Conservation (phyloP, 768 basidiomycete genomes). For the Kondoa malvinella region DNA sequence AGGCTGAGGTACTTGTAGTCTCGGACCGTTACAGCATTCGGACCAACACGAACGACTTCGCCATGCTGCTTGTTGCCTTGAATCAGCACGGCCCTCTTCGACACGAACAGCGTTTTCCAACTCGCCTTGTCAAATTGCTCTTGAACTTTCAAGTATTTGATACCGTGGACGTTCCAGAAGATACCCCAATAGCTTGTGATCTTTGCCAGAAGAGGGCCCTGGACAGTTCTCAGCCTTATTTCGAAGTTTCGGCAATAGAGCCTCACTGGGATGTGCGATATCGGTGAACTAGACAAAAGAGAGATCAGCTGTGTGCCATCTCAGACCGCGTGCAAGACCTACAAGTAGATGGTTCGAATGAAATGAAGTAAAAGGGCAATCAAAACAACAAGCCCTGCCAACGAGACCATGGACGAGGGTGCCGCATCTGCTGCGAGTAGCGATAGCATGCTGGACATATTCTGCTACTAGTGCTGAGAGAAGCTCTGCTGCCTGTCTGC, state of each 20-base stretch:
- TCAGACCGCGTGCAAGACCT: background rate
- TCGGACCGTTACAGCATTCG: background rate
- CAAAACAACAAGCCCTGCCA: background rate
- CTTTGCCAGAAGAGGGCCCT: background rate
- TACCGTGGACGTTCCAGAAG: background rate
- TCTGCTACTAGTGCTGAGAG: too few species aligned
- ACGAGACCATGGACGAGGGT: too few species aligned
- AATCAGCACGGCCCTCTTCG: background rate
- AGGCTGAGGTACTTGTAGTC: background rate
- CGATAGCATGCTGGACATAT: too few species aligned
- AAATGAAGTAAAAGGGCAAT: background rate
- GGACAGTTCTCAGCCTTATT: too few species aligned
- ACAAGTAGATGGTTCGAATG: background rate
- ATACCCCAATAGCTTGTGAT: background rate
- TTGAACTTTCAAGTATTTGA: background rate
- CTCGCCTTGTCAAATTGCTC: too few species aligned
- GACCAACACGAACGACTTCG: background rate
- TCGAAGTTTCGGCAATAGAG: too few species aligned
- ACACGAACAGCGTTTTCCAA: background rate
- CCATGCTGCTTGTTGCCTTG: background rate
- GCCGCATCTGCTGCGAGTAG: too few species aligned
- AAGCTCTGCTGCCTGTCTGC: too few species aligned
- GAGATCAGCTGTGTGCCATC: background rate
- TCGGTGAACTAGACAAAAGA: background rate
- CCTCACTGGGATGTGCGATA: background rate